Percentiles rank a stretch among this genome's conserved stretches.
Evolutionary conservation across 2,329 filamentous ascomycete species (phyloP).

Genomic region (Cladosporium austrohemisphaericum): DNA sequence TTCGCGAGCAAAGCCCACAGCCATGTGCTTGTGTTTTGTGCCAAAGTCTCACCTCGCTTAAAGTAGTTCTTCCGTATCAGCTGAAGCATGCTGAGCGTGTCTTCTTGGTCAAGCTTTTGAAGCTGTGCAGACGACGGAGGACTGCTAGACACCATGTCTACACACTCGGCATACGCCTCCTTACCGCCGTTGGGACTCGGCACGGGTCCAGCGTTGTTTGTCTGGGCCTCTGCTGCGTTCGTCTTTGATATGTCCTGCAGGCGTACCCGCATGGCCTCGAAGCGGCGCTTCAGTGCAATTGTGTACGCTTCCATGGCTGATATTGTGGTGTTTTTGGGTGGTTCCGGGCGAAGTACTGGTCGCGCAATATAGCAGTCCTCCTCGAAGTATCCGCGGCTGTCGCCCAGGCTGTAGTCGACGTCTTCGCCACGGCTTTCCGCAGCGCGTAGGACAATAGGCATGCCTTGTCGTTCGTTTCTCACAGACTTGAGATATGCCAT

Average conservation of each 20-base stretch:
- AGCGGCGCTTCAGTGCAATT: constrained; percentile 61
- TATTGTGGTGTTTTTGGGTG: constrained; percentile 25
- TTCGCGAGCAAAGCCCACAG: constrained; percentile 77
- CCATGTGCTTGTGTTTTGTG: constrained; percentile 72
- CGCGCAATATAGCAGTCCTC: constrained; percentile 76
- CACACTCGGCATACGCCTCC: constrained; percentile 56
- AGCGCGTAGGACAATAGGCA: constrained; percentile 26
- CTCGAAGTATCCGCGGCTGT: constrained; percentile 63
- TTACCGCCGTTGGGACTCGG: constrained; percentile 47
- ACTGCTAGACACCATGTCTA: constrained; percentile 35
- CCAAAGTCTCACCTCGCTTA: constrained; percentile 55
- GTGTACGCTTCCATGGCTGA: constrained; percentile 64
- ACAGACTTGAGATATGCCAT: constrained; percentile 33
- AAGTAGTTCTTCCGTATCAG: constrained; percentile 54
- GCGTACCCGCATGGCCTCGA: constrained; percentile 58
- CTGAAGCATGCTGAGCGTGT: constrained; percentile 63
- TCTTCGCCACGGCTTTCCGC: constrained; percentile 27
- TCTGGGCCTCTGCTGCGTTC: constrained; percentile 41
- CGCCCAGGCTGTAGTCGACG: constrained; percentile 47
- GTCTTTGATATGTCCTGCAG: constrained; percentile 56
- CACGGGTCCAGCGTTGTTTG: not conserved
- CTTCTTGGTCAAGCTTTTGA: constrained; percentile 57
- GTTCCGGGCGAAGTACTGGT: constrained; percentile 38
- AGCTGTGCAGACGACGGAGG: constrained; percentile 50
- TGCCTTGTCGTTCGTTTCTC: constrained; percentile 26